Conservation (phyloP, 805 yeast genomes). For the Pichia nakasei region DNA sequence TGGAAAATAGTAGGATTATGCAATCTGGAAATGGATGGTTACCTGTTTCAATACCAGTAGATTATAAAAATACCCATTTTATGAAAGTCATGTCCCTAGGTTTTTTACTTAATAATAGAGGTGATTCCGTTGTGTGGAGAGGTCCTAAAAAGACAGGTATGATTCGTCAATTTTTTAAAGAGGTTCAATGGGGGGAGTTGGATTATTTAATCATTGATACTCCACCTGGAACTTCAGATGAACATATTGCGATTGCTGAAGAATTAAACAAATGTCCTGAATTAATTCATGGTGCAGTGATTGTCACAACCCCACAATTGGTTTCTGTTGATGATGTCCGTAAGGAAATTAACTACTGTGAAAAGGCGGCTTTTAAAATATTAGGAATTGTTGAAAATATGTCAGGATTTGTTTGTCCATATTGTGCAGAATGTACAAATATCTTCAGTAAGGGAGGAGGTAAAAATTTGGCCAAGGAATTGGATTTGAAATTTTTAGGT, state of each 20-base stretch:
- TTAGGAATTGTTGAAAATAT: conserved; percentile 90
- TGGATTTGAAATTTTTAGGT: conserved; percentile 65
- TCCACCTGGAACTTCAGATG: conserved; percentile 98
- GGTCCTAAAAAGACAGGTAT: conserved; percentile 98
- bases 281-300: conserved; percentile 79
- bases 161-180: conserved; percentile 87
- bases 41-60: conserved; percentile 53
- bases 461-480: conserved; percentile 49
- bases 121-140: conserved; percentile 93
- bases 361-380: conserved; percentile 69
- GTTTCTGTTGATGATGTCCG: conserved; percentile 91
- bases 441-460: conserved; percentile 96
- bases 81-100: conserved; percentile 74
- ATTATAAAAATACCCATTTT: conserved; percentile 24
- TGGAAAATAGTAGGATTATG: conserved; percentile 69
- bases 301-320: conserved; percentile 94
- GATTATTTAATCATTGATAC: conserved; percentile 85
- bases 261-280: conserved; percentile 57
- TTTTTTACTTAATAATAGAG: conserved; percentile 72
- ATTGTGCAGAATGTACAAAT: conserved; percentile 85
- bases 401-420: conserved; percentile 95
- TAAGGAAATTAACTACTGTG: conserved; percentile 88
- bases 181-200: conserved; percentile 83
- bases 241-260: conserved; percentile 94
- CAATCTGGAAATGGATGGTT: conserved; percentile 93